Conservation (phyloP, 345 rosid genomes). For the Microcos paniculata region DNA sequence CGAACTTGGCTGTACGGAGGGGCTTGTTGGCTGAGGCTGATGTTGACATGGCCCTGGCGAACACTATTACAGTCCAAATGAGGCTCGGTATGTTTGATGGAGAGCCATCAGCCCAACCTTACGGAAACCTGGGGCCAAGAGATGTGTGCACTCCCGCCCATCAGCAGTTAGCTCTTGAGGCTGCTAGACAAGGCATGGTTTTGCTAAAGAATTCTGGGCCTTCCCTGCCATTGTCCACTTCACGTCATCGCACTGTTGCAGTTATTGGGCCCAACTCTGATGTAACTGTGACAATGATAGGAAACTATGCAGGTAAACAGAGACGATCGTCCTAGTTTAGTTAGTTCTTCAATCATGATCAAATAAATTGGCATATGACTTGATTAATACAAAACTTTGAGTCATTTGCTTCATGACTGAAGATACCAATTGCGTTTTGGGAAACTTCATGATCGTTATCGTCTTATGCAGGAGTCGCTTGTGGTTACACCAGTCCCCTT, state of each 20-base stretch:
- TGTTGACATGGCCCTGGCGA: conserved; percentile 69
- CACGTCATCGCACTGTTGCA: conserved; percentile 58
- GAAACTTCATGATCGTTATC: too few relatives aligned
- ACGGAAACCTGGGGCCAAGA: conserved; percentile 69
- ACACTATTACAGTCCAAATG: conserved; percentile 85
- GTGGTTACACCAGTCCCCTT: conserved; percentile 68
- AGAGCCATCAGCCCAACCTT: conserved; percentile 61
- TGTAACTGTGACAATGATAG: conserved; percentile 89
- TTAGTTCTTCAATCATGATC: neutral
- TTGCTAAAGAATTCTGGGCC: conserved; percentile 53
- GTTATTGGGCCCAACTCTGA: conserved; percentile 96
- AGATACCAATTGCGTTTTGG: neutral
- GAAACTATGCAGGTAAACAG: conserved; percentile 80
- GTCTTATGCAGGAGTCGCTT: conserved; percentile 55
- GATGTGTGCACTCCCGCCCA: conserved; percentile 82
- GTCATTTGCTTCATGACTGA: neutral
- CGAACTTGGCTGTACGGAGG: conserved; percentile 54
- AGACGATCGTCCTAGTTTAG: neutral
- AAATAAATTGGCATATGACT: too few relatives aligned
- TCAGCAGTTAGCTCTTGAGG: conserved; percentile 70
- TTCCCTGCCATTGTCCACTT: conserved; percentile 59
- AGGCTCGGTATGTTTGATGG: conserved; percentile 96
- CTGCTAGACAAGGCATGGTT: conserved; percentile 87
- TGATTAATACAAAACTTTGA: neutral
- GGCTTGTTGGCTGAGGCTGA: conserved; percentile 51